Conservation (phyloP, 1,139 yeast genomes). For the Hyphopichia fennica region DNA sequence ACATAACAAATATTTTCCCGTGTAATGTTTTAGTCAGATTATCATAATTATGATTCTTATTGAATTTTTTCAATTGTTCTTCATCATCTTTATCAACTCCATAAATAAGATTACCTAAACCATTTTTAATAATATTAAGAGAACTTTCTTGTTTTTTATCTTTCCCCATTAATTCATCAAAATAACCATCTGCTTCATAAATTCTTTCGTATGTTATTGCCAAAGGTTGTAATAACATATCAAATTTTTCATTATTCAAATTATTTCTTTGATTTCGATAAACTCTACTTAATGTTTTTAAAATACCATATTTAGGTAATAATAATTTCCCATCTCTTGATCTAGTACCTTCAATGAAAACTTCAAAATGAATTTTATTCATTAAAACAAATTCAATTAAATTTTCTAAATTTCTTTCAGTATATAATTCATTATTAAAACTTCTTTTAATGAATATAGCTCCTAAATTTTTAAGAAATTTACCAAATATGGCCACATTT, state of each 20-base stretch:
- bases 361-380: constrained; percentile 57
- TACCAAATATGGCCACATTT: constrained; percentile 62
- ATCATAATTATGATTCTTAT: constrained; percentile 23
- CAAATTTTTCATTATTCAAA: constrained; percentile 39
- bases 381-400: constrained; percentile 52
- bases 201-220: constrained; percentile 65
- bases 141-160: constrained; percentile 56
- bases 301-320: constrained; percentile 64
- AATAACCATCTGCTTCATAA: constrained; percentile 65
- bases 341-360: constrained; percentile 67
- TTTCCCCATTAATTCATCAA: constrained; percentile 58
- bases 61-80: constrained; percentile 3
- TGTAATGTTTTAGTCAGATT: constrained; percentile 26
- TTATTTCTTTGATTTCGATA: constrained; percentile 46
- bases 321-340: constrained; percentile 66
- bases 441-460: constrained; percentile 49
- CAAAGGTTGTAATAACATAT: constrained; percentile 53
- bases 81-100: constrained; percentile 12
- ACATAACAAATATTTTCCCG: constrained; percentile 41
- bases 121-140: constrained; percentile 34
- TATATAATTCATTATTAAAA: constrained; percentile 52
- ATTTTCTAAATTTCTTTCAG: constrained; percentile 57
- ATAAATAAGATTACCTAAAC: constrained; percentile 27
- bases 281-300: constrained; percentile 49
- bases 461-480: constrained; percentile 42